Evolutionary conservation across 768 basidiomycete genomes (phyloP).

Genomic region (Vishniacozyma victoriae): DNA sequence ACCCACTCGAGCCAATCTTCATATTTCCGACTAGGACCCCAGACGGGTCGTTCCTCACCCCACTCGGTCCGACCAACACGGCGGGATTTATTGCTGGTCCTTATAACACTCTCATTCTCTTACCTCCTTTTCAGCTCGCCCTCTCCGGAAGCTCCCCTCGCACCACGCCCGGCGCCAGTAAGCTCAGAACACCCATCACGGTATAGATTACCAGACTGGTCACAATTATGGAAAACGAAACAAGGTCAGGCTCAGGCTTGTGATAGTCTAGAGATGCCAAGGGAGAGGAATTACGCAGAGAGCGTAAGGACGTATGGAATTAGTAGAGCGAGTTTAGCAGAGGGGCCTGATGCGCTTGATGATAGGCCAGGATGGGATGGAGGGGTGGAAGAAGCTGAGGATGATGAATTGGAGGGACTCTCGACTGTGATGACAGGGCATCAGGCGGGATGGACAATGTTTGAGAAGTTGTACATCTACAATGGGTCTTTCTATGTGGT

Average conservation of each 20-base stretch:
- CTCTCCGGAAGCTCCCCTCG: background rate
- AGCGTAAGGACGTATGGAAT: conserved; percentile 6
- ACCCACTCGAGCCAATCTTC: conserved; percentile 2
- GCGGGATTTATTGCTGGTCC: conserved; percentile 40
- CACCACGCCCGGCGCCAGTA: background rate
- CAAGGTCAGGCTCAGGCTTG: background rate
- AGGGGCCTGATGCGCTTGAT: background rate
- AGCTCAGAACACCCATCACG: background rate
- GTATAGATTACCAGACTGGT: background rate
- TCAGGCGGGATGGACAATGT: conserved; percentile 41
- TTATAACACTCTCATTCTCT: conserved; percentile 35
- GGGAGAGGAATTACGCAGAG: conserved; percentile 12
- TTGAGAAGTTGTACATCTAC: conserved; percentile 39
- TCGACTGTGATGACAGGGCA: conserved; percentile 29
- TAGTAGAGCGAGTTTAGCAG: background rate
- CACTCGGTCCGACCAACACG: conserved; percentile 26
- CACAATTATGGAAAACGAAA: background rate
- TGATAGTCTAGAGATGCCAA: background rate
- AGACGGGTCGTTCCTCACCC: conserved; percentile 1
- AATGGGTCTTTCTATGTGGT: conserved; percentile 43
- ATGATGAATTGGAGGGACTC: conserved; percentile 16
- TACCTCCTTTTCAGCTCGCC: conserved; percentile 30
- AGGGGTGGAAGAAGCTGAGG: conserved; percentile 25
- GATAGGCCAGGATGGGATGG: conserved; percentile 15
- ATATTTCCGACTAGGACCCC: background rate